Conservation (phyloP, 139 green algal species). For the Volvox africanus region DNA sequence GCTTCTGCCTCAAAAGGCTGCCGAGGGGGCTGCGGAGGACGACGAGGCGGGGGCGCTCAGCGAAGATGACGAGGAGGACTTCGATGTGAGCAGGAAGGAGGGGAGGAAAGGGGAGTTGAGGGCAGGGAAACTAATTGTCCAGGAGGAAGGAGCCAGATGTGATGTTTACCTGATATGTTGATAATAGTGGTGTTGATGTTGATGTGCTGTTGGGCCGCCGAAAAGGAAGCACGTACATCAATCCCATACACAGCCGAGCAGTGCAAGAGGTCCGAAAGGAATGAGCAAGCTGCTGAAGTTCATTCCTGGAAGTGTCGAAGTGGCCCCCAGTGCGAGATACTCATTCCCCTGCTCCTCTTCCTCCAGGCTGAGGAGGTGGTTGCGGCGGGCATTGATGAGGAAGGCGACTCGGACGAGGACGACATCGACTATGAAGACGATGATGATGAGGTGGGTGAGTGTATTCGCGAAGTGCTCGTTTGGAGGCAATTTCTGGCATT, state of each 20-base stretch:
- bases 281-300: no score
- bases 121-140: neutral
- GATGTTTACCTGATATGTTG: neutral
- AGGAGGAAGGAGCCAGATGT: neutral
- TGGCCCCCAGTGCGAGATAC: no score
- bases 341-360: no score
- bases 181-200: no score
- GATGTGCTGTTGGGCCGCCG: no score
- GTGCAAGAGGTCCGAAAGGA: no score
- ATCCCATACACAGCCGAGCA: no score
- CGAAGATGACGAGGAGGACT: slow-evolving; percentile 56
- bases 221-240: no score
- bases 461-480: no score
- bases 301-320: no score
- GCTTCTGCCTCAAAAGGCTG: neutral
- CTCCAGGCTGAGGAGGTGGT: slow-evolving; percentile 11
- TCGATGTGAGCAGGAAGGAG: neutral
- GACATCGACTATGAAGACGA: slow-evolving; percentile 25
- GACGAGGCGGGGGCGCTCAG: slow-evolving; percentile 37
- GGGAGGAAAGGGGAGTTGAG: neutral
- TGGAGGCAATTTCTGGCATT: no score
- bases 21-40: neutral
- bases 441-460: slow-evolving; percentile 16
- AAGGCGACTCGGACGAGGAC: slow-evolving; percentile 8
- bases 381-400: neutral